Evolutionary conservation across 768 basidiomycete genomes (phyloP).

Genomic region (Hericium rajendrae): DNA sequence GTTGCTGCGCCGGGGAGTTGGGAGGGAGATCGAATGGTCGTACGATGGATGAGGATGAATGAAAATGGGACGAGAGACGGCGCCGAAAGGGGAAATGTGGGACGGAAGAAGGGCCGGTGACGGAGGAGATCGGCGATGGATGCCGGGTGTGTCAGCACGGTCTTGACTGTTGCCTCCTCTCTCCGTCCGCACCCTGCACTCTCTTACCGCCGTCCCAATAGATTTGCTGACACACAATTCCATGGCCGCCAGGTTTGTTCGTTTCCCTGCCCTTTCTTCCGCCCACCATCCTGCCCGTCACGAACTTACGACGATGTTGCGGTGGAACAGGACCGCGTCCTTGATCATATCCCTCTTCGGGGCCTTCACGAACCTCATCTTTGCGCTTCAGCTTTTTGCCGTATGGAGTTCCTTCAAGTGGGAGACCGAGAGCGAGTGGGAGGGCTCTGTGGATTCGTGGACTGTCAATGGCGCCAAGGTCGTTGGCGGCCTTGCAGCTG

Average conservation of each 20-base stretch:
- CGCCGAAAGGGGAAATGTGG: too few species aligned
- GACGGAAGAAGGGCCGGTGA: too few species aligned
- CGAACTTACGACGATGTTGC: conserved; percentile 5
- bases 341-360: conserved; percentile 29
- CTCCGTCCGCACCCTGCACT: too few species aligned
- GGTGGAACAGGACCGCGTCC: conserved; percentile 26
- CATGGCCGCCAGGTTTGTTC: neutral
- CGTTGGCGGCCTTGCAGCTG: conserved; percentile 52
- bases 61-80: too few species aligned
- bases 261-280: neutral
- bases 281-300: neutral
- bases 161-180: too few species aligned
- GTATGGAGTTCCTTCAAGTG: conserved; percentile 35
- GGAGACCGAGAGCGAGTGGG: conserved; percentile 43
- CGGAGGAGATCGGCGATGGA: too few species aligned
- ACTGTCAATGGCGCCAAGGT: conserved; percentile 33
- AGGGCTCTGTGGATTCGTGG: conserved; percentile 31
- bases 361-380: conserved; percentile 29
- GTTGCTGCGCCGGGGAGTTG: too few species aligned
- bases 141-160: too few species aligned
- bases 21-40: too few species aligned
- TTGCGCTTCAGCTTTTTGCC: conserved; percentile 32
- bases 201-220: neutral
- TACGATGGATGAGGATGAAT: too few species aligned
- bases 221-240: neutral